phyloP scores from a whole-genome alignment of 106 monocot genomes.

The Apostasia ramifera region DNA sequence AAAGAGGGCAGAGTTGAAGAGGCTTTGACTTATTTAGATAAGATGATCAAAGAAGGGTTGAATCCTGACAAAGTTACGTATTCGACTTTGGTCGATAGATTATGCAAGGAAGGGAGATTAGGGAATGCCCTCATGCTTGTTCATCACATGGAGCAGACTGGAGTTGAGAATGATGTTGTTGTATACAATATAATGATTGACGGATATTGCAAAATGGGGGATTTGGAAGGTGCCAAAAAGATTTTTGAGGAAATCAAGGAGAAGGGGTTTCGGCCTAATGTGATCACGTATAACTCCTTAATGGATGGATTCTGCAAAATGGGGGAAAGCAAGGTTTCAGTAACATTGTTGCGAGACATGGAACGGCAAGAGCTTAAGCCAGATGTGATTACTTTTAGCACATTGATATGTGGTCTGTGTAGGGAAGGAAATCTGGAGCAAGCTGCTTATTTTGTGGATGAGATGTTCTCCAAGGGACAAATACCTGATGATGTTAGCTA shows the following conservation, averaged over 20 bases:
- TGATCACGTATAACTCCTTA: slow-evolving; percentile 18
- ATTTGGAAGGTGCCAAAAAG: slow-evolving; percentile 14
- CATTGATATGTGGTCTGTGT: slow-evolving; percentile 27
- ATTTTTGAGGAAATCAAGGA: slow-evolving; percentile 13
- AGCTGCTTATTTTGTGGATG: slow-evolving; percentile 57
- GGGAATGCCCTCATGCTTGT: slow-evolving; percentile 11
- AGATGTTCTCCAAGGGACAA: slow-evolving; percentile 65
- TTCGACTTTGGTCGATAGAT: slow-evolving; percentile 10
- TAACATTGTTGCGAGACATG: slow-evolving; percentile 10
- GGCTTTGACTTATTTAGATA: slow-evolving; percentile 10
- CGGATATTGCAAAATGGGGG: slow-evolving; percentile 21
- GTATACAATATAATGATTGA: slow-evolving; percentile 24
- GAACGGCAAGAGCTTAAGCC: slow-evolving; percentile 4
- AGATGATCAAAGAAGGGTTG: slow-evolving; percentile 10
- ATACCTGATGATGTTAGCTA: slow-evolving; percentile 82
- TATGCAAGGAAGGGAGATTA: slow-evolving; percentile 22
- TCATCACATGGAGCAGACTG: slow-evolving; percentile 9
- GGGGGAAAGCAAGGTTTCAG: slow-evolving; percentile 21
- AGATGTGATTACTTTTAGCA: slow-evolving; percentile 19
- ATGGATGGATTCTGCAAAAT: slow-evolving; percentile 25
- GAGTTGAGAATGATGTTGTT: slow-evolving; percentile 15
- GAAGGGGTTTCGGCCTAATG: slow-evolving; percentile 10
- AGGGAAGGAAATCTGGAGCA: slow-evolving; percentile 17
- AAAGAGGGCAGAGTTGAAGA: slow-evolving; percentile 14
- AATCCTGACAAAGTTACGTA: slow-evolving; percentile 13